Base-by-base conservation (phyloP, 2,329 filamentous ascomycete genomes). In the Cercospora zeina region DNA sequence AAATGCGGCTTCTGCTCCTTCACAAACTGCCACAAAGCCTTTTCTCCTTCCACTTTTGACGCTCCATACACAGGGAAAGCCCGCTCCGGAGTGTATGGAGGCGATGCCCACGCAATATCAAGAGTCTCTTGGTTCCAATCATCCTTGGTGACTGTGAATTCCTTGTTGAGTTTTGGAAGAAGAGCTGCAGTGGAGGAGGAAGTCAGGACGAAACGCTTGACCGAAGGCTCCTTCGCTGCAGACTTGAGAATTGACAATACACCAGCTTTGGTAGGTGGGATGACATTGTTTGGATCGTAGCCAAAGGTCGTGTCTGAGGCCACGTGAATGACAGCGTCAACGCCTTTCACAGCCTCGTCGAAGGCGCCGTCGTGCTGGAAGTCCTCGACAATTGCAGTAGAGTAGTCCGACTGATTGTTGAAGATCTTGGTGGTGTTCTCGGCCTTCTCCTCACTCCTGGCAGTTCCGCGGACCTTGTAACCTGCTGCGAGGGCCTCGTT, bases 41-140 rank as follows among this genome's bases (percentile, higher is more conserved):
- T 76, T 68, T 84, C 82, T 0, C 73, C 76, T 62, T 79, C 75
- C 0, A 74, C 77, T 65, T 84, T 84, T 54, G 76, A 76, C 1
- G 80, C 81, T 0, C 74, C 71, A 61, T 83, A 83, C 1, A 79
- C 71, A 10, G 69, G 67, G 54, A 68, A 69, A 62, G 70, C 71
- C 6, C 65, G 67, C 11, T 66, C 65, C 11, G 59, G 19, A 1
- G 54, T 61, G 21, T 72, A 74, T 34, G 68, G 71, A 21, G 69
- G 69, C 58, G 69, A 70, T 24, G 69, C 72, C 69, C 71, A 78
- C 14, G 74, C 77, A 3, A 69, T 65, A 36, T 70, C 65, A 10
- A 77, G 62, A 3, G 69, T 73, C 3, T 65, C 65, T 34, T 72
- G 67, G 54, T 73, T 64, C 71, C 71, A 73, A 36, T 68, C 68